These are phyloP conservation scores for Penicillium sp. DNA, from an alignment of 2,329 filamentous ascomycete genomes.

Conservation along the genomic window DNA sequence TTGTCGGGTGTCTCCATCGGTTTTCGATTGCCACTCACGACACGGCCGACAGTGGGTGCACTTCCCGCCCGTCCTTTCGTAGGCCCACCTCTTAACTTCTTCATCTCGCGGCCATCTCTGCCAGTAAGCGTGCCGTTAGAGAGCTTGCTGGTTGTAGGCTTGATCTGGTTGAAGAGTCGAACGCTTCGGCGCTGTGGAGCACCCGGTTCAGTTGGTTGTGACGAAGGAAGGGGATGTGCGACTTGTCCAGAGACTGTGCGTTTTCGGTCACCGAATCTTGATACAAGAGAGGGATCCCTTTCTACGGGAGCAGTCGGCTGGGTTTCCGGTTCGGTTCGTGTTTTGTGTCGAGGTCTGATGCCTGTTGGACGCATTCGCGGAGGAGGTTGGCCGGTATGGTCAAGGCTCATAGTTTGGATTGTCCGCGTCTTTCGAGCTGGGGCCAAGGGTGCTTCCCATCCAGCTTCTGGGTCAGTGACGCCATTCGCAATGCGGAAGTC, in stretches of 20 bases:
- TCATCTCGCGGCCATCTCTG: conserved; percentile 68
- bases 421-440: conserved; percentile 53
- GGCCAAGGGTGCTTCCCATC: conserved; percentile 45
- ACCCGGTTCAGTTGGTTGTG: conserved; percentile 60
- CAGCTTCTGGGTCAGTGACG: conserved; percentile 27
- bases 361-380: conserved; percentile 61
- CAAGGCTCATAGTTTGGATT: conserved; percentile 52
- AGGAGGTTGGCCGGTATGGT: conserved; percentile 54
- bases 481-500: conserved; percentile 38
- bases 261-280: conserved; percentile 65
- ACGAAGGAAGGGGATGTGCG: conserved; percentile 48
- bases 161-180: conserved; percentile 67
- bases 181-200: conserved; percentile 68
- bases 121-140: conserved; percentile 59
- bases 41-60: conserved; percentile 71
- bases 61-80: conserved; percentile 65
- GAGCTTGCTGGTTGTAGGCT: conserved; percentile 62
- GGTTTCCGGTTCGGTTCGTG: conserved; percentile 41
- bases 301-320: conserved; percentile 32
- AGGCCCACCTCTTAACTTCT: conserved; percentile 75
- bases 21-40: conserved; percentile 88
- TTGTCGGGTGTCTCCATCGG: conserved; percentile 60
- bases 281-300: conserved; percentile 30
- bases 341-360: conserved; percentile 42
- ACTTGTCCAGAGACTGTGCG: conserved; percentile 85